Base-by-base conservation (phyloP, 441 rosid species). In the Aleurites moluccanus region DNA sequence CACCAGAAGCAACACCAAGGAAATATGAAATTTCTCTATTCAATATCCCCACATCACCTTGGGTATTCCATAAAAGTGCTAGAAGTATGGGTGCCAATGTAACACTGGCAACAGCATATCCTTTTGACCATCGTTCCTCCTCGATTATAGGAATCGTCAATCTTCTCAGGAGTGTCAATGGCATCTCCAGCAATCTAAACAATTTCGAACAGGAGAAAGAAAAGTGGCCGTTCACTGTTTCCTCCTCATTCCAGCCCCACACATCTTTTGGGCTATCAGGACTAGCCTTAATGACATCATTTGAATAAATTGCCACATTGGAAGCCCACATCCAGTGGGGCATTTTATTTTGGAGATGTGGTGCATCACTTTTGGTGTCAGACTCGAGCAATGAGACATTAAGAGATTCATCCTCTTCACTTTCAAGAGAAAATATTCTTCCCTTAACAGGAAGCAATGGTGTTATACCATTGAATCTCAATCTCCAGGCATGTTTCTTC, bases 271-370 rank as follows among this genome's bases (percentile, higher is more conserved):
- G 27, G 28, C 28, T 10, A 56, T 56, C 60, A 2, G 27, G 28
- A 21, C 27, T 56, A 15, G 0, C 60, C 60, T 56, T 56, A 10
- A 56, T n/a, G 60, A 8, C 27, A 25, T 91, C 87, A 73, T 90
- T 88, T 16, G 97, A 92, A 74, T 90, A 94, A 53, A 92, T 91
- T 11, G 98, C 97, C 3, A 92, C 94, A 73, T 94, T 88, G 7
- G 95, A 86, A 61, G 97, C 94, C 98, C 97, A 94, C 97, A 94
- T 94, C 98, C 97, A 92, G 62, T 86, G 92, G 1, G 98, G 97
- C 35, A 93, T 77, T 68, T 92, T 86, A 67, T 87, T 76, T 72
- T 85, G 97, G n/a, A 91, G 83, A 80, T 73, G 87, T n/a, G 97
- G 98, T 7, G 92, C 90, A 72, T 78, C 87, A 14, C 80, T 84